Base-by-base conservation (phyloP, 2,329 filamentous ascomycete genomes). In the Trichophyton benhamiae region DNA sequence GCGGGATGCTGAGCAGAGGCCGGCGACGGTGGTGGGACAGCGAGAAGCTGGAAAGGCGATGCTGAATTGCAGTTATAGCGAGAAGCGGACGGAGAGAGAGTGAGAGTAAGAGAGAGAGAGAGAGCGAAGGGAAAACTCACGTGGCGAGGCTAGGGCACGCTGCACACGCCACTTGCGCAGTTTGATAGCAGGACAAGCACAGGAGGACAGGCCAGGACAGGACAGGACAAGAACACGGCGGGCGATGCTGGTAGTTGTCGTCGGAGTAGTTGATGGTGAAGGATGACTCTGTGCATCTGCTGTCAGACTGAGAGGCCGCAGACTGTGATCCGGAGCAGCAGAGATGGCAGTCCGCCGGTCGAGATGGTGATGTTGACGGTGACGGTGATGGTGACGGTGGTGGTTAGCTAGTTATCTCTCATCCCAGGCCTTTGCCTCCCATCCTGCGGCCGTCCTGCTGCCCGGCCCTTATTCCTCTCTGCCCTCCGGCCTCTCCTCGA, bases 71-170 rank as follows among this genome's bases (percentile, higher is more conserved):
- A 46, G 46, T 30, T 38, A 60, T 48, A 57, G 44, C 46, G 65
- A 61, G 62, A 63, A 63, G 61, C 64, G 59, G 65, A 63, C 64
- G 61, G 60, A 8, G 33, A 11, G 25, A 27, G 25, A 36, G 33
- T 11, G 33, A 38, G 33, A 38, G 33, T 9, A 9, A 38, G 33
- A 9, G 33, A 38, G 33, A 38, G 33, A 38, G 33, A 38, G 33
- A 13, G 33, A 38, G 33, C 33, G 33, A 38, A 38, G 67, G 67
- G 55, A 57, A 60, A 25, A 52, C 55, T 65, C 63, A 65, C 63
- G 63, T 65, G 63, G 63, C 63, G 44, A 63, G 30, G 41, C 17
- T 63, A 59, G 57, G 63, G 63, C 57, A 20, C 27, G 17, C 33
- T 7, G 46, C 38, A 30, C 17, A 38, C 22, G 55, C 61, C 63